Conservation (phyloP, 805 yeast genomes). For the Candida jianshihensis region DNA sequence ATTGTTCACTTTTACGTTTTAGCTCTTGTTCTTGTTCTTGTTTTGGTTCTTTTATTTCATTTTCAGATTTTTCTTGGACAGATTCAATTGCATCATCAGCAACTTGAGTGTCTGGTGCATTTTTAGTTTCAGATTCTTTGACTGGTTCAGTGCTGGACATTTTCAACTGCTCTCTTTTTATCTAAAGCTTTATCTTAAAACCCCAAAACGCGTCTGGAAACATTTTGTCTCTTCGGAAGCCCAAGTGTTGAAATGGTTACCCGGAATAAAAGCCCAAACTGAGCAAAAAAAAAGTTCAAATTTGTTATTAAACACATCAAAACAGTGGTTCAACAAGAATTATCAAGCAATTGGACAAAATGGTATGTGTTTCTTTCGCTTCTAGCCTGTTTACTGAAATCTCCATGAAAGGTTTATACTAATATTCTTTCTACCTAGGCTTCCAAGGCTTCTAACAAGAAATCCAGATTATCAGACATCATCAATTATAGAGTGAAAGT, state of each 20-base stretch:
- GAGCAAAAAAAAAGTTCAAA: background rate
- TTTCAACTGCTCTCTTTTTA: too few species aligned
- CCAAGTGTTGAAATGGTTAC: too few species aligned
- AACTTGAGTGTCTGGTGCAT: background rate
- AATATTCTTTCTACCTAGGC: slow-evolving; percentile 9
- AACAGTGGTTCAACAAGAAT: background rate
- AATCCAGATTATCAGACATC: slow-evolving; percentile 55
- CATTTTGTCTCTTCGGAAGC: too few species aligned
- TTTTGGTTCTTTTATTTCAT: slow-evolving; percentile 8
- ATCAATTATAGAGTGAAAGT: slow-evolving; percentile 69
- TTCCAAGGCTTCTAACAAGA: slow-evolving; percentile 26
- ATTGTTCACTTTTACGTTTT: slow-evolving; percentile 20
- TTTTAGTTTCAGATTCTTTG: background rate
- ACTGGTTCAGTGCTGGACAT: background rate
- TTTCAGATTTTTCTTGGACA: slow-evolving; percentile 6
- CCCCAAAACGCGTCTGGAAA: too few species aligned
- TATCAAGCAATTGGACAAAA: background rate
- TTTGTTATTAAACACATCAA: background rate
- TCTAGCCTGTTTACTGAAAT: too few species aligned
- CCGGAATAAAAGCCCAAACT: background rate
- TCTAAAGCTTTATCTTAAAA: too few species aligned
- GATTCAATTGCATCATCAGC: background rate
- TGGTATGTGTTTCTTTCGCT: slow-evolving; percentile 5
- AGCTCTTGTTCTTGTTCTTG: slow-evolving; percentile 16
- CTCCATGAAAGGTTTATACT: slow-evolving; percentile 3